Percentiles rank a stretch among this genome's conserved stretches.
phyloP scores from a whole-genome alignment of 1,139 yeast species.

The Debaryomycetaceae sp. region DNA sequence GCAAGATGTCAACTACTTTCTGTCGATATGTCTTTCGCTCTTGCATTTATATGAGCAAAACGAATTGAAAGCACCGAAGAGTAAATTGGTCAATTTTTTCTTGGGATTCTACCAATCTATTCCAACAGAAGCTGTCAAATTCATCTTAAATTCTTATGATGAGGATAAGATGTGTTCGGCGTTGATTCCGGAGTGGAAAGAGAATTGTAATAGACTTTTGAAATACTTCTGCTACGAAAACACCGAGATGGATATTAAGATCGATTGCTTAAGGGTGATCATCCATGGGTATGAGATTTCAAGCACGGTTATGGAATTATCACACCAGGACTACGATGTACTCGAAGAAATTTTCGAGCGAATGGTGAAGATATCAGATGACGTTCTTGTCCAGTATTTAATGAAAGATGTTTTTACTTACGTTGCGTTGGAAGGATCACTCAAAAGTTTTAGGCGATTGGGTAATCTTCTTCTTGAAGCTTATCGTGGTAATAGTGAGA shows the following conservation, averaged over 20 bases:
- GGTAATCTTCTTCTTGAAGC: constrained; percentile 1
- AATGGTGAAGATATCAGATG: constrained; percentile 26
- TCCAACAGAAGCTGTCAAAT: constrained; percentile 32
- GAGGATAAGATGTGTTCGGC: constrained; percentile 54
- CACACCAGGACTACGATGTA: constrained; percentile 24
- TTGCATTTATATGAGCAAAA: constrained; percentile 31
- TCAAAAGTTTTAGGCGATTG: constrained; percentile 20
- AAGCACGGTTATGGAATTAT: constrained; percentile 20
- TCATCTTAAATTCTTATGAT: constrained; percentile 45
- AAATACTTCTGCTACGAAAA: constrained; percentile 41
- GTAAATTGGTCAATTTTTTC: constrained; percentile 42
- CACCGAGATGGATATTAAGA: constrained; percentile 27
- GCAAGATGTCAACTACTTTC: constrained; percentile 33
- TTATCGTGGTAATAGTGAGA: too few relatives aligned
- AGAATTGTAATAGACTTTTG: constrained; percentile 43
- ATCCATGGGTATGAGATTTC: constrained; percentile 41
- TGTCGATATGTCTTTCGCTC: constrained; percentile 35
- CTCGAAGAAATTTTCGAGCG: constrained; percentile 27
- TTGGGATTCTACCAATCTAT: constrained; percentile 34
- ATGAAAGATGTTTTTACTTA: constrained; percentile 28
- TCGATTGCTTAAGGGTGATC: constrained; percentile 41
- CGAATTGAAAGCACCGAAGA: constrained; percentile 44
- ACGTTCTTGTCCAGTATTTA: constrained; percentile 28
- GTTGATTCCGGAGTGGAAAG: constrained; percentile 51
- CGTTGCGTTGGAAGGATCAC: constrained; percentile 22